These are phyloP conservation scores for Usnea hakonensis DNA, from an alignment of 495 filamentous ascomycete species.

Conservation along the genomic window DNA sequence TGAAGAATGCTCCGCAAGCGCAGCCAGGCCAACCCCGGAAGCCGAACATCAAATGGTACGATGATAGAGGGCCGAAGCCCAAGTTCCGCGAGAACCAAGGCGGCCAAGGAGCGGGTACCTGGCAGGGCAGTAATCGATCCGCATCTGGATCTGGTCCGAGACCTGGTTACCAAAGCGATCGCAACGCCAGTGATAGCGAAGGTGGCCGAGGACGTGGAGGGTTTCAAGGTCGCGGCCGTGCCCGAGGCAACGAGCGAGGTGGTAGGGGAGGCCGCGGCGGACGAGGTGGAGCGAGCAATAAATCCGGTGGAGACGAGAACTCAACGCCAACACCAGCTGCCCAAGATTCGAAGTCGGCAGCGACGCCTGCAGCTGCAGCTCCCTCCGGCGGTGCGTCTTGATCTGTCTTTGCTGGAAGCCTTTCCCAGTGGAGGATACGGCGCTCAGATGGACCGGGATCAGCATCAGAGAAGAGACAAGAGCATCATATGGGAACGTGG, in stretches of 20 bases:
- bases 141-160: constrained; percentile 43
- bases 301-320: constrained; percentile 39
- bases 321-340: constrained; percentile 1
- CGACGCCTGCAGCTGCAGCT: constrained; percentile 15
- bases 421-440: neutral
- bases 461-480: constrained; percentile 6
- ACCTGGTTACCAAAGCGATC: constrained; percentile 68
- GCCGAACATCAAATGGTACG: constrained; percentile 74
- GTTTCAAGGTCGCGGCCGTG: constrained; percentile 55
- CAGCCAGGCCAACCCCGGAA: constrained; percentile 57
- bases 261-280: constrained; percentile 37
- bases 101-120: constrained; percentile 58
- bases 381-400: constrained; percentile 20
- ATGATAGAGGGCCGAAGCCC: constrained; percentile 48
- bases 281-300: constrained; percentile 33
- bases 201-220: constrained; percentile 53
- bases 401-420: neutral
- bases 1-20: constrained; percentile 32
- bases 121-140: constrained; percentile 60
- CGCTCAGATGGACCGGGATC: neutral
- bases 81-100: constrained; percentile 38
- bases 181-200: constrained; percentile 71
- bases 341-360: constrained; percentile 17
- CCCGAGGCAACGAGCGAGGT: constrained; percentile 29
- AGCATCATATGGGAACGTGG: neutral